Evolutionary conservation across 345 rosid genomes (phyloP).

Genomic region (Schrenkiella parvula): DNA sequence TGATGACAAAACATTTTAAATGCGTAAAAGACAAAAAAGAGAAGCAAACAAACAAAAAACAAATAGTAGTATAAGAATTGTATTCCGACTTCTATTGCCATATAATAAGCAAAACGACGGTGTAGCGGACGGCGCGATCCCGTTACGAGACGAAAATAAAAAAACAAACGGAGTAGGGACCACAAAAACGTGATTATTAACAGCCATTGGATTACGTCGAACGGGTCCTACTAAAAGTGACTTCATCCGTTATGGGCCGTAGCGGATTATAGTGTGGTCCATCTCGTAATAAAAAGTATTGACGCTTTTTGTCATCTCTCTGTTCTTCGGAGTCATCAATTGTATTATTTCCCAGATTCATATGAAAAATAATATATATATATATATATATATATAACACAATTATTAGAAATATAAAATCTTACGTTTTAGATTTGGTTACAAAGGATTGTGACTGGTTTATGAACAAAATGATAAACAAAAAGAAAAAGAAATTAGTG

Average conservation of each 20-base stretch:
- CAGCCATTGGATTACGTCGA: constrained; percentile 17
- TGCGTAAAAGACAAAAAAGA: constrained; percentile 5
- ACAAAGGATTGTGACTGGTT: neutral
- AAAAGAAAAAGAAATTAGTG: too few species aligned
- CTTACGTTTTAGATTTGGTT: neutral
- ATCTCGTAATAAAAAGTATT: constrained; percentile 4
- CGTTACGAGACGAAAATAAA: constrained; percentile 5
- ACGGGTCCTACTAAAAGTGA: neutral
- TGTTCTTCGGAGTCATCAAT: constrained; percentile 13
- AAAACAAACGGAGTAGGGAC: constrained; percentile 29
- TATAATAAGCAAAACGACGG: constrained; percentile 23
- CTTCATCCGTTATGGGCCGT: constrained; percentile 14
- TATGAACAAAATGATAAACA: too few species aligned
- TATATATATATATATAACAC: neutral
- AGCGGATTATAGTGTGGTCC: constrained; percentile 21
- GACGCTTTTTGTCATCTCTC: constrained; percentile 38
- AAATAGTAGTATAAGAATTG: constrained; percentile 4
- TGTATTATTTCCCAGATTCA: constrained; percentile 14
- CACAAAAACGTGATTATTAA: constrained; percentile 11
- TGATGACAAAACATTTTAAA: neutral
- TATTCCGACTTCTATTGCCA: constrained; percentile 1
- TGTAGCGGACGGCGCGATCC: constrained; percentile 24
- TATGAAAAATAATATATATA: neutral
- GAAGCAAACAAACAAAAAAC: neutral
- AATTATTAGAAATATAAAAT: neutral